Evolutionary conservation across 2,329 filamentous ascomycete genomes (phyloP), one percentile per base, ranked within the genome.

Genomic region (Aspergillus jensenii): DNA sequence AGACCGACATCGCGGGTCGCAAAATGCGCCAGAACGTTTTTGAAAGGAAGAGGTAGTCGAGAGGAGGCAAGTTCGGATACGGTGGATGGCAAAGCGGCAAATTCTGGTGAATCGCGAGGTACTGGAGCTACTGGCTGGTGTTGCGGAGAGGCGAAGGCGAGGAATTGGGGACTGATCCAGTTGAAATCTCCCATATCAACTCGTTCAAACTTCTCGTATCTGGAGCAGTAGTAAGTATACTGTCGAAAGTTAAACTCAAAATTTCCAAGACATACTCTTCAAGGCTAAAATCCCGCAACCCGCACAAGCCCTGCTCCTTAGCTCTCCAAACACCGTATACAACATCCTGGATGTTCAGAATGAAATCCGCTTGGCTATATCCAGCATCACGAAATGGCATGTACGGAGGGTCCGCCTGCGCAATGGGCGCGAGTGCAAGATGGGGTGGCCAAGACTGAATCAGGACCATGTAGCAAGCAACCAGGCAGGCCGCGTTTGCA

Each of bases 171-270:
- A 6, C 93, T 96, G 59, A 99, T 85, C 95, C 95, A 99, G 84
- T 99, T 99, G 88, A 99, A 99, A 78, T 99, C 95, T 62, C 95
- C 95, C 81, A 97, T 92, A 74, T 99, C 95, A 19, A 99, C 95
- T 58, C 95, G 86, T 79, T 99, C 95, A 68, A 86, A 99, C 73
- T 86, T 89, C 78, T 99, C 95, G 74, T 99, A 99, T 60, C 84
- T 87, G 58, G n/a, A 35, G 14, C 11, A 15, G 12, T 11, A n/a
- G 41, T 74, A 27, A 66, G 64, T 39, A 45, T 39, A 25, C 9
- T 8, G 21, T 12, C 7, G n/a, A 41, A 40, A 8, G 14, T 8
- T 19, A 35, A 4, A 48, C 17, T 17, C 9, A 23, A 23, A 25
- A 21, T 12, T 1, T 4, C 2, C 17, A 4, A 12, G 19, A 76